Percentiles rank a stretch among this genome's conserved stretches.
phyloP scores from a whole-genome alignment of 306 rosid genomes.

The Dicorynia guianensis region DNA sequence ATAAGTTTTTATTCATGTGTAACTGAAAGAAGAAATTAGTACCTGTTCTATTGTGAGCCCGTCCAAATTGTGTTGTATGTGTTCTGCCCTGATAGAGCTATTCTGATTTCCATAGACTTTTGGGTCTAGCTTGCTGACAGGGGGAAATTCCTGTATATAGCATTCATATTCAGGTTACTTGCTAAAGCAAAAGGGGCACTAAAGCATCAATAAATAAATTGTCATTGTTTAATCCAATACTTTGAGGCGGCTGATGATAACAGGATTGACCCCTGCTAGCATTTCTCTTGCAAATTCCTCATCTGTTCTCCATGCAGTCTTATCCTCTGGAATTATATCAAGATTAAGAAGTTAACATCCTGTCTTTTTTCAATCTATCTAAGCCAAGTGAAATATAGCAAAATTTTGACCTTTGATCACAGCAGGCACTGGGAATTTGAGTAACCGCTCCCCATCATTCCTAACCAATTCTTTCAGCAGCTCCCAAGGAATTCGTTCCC shows the following conservation, averaged over 20 bases:
- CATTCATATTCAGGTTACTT: constrained; percentile 24
- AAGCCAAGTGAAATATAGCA: not conserved
- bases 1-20: constrained; percentile 9
- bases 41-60: constrained; percentile 74
- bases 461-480: constrained; percentile 74
- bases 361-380: not conserved
- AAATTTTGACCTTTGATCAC: constrained; percentile 72
- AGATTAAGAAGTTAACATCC: not conserved
- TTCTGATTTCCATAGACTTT: constrained; percentile 70
- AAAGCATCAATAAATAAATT: not conserved
- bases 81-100: constrained; percentile 69
- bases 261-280: constrained; percentile 97
- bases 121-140: constrained; percentile 74
- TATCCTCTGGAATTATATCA: constrained; percentile 53
- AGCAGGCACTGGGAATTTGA: constrained; percentile 83
- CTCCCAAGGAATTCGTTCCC: constrained; percentile 78
- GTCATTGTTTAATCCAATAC: constrained; percentile 46
- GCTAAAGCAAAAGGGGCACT: constrained; percentile 8
- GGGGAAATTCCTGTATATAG: constrained; percentile 78
- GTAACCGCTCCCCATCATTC: constrained; percentile 81
- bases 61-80: constrained; percentile 61
- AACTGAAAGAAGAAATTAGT: constrained; percentile 11
- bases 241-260: constrained; percentile 71
- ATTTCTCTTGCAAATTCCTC: constrained; percentile 91
- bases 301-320: constrained; percentile 91